These are phyloP conservation scores for Psilocybe azurescens DNA, from an alignment of 768 basidiomycete species.

Conservation along the genomic window DNA sequence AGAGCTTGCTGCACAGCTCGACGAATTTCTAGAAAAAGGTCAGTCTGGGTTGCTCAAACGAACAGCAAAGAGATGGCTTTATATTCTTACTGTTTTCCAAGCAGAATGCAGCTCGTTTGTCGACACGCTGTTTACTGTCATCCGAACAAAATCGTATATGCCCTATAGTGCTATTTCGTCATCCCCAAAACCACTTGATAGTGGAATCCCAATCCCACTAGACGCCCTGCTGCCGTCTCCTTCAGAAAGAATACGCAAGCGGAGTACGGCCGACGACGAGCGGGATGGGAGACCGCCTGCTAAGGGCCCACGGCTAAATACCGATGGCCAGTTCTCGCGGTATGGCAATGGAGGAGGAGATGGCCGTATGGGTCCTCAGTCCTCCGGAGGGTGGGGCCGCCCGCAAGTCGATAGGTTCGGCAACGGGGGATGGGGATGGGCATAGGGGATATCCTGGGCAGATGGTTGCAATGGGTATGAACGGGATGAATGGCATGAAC, in stretches of 20 bases:
- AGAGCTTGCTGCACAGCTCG: constrained; percentile 77
- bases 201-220: constrained; percentile 82
- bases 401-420: constrained; percentile 42
- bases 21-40: constrained; percentile 95
- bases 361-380: constrained; percentile 34
- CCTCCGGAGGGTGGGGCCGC: constrained; percentile 49
- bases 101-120: constrained; percentile 79
- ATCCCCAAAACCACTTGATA: constrained; percentile 52
- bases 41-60: constrained; percentile 22
- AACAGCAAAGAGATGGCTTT: constrained; percentile 2
- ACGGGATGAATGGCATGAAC: constrained; percentile 31
- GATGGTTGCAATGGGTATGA: constrained; percentile 29
- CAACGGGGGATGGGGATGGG: constrained; percentile 37
- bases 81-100: constrained; percentile 18
- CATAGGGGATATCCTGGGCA: constrained; percentile 26
- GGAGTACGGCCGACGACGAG: constrained; percentile 67
- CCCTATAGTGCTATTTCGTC: constrained; percentile 61
- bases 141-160: constrained; percentile 85
- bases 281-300: constrained; percentile 60
- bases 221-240: constrained; percentile 57
- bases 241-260: constrained; percentile 63
- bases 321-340: constrained; percentile 71
- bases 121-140: constrained; percentile 82
- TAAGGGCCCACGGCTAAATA: constrained; percentile 74
- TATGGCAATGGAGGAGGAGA: constrained; percentile 47